phyloP scores from a whole-genome alignment of 2,329 filamentous ascomycete genomes.

The Botrytis medusae region DNA sequence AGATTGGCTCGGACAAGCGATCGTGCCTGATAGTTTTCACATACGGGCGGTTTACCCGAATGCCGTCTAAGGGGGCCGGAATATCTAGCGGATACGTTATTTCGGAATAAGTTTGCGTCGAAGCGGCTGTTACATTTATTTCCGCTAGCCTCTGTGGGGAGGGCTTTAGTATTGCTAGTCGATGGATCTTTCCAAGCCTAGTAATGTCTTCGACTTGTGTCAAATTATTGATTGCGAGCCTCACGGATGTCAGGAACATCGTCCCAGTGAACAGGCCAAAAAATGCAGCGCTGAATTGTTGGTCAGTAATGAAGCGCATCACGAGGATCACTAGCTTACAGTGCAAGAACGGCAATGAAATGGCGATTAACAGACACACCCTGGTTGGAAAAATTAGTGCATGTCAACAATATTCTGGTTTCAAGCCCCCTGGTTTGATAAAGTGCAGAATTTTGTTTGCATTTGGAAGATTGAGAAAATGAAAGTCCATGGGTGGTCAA shows the following conservation, averaged over 20 bases:
- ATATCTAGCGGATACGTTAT: slow-evolving; percentile 58
- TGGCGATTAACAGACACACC: slow-evolving; percentile 51
- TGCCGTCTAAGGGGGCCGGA: neutral
- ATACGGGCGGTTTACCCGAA: slow-evolving; percentile 4
- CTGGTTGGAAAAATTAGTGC: slow-evolving; percentile 22
- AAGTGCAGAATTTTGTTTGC: neutral
- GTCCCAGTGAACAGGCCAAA: slow-evolving; percentile 78
- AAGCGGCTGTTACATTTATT: slow-evolving; percentile 42
- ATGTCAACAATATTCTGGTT: neutral
- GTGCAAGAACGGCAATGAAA: slow-evolving; percentile 64
- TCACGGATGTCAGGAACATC: slow-evolving; percentile 73
- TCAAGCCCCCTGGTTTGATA: neutral
- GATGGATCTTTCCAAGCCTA: slow-evolving; percentile 60
- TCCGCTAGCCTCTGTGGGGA: slow-evolving; percentile 31
- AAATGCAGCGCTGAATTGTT: slow-evolving; percentile 51
- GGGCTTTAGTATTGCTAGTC: slow-evolving; percentile 71
- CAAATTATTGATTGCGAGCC: slow-evolving; percentile 69
- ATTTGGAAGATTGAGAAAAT: neutral
- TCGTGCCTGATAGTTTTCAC: slow-evolving; percentile 20
- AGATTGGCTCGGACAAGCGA: slow-evolving; percentile 14
- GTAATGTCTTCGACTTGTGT: slow-evolving; percentile 82
- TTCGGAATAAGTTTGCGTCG: slow-evolving; percentile 48
- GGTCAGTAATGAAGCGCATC: slow-evolving; percentile 10
- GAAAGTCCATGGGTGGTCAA: slow-evolving; percentile 7
- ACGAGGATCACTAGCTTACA: slow-evolving; percentile 46